Percentiles rank a stretch among this genome's conserved stretches.
Evolutionary conservation across 2,329 filamentous ascomycete genomes (phyloP).

Genomic region (Didymellaceae sp.): DNA sequence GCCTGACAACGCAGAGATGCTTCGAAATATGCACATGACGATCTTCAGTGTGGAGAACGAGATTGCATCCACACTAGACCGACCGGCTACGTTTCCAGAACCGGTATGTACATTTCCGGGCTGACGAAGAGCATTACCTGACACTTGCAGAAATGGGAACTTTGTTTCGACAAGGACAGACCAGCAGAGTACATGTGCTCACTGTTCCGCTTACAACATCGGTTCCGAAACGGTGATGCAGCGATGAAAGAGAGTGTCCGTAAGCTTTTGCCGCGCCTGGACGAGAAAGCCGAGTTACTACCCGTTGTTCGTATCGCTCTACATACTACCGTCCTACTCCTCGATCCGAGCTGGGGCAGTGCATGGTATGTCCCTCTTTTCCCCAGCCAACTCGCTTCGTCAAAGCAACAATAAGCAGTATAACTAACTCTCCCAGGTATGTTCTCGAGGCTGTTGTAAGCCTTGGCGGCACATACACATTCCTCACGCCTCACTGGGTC

Average conservation of each 20-base stretch:
- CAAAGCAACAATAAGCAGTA: neutral
- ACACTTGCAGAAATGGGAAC: slow-evolving; percentile 31
- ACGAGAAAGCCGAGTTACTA: slow-evolving; percentile 31
- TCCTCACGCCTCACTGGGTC: slow-evolving; percentile 46
- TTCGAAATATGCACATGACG: slow-evolving; percentile 44
- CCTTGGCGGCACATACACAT: slow-evolving; percentile 39
- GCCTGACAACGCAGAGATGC: slow-evolving; percentile 27
- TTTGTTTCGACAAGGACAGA: slow-evolving; percentile 37
- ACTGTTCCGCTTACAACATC: slow-evolving; percentile 44
- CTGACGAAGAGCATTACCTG: neutral
- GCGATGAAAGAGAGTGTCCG: slow-evolving; percentile 28
- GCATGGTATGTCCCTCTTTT: slow-evolving; percentile 29
- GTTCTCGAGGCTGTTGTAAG: slow-evolving; percentile 42
- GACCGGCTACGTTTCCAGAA: slow-evolving; percentile 46
- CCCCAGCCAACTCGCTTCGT: neutral
- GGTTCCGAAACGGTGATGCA: slow-evolving; percentile 42
- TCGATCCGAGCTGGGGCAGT: slow-evolving; percentile 43
- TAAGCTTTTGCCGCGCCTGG: slow-evolving; percentile 34
- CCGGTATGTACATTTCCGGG: slow-evolving; percentile 28
- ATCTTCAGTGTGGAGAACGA: slow-evolving; percentile 48
- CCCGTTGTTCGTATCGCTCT: slow-evolving; percentile 39
- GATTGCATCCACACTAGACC: slow-evolving; percentile 43
- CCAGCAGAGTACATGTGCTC: slow-evolving; percentile 45
- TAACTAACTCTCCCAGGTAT: slow-evolving; percentile 5
- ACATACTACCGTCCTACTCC: slow-evolving; percentile 42